A percentile compares a stretch with the other conserved stretches of the same genome.
Conservation (phyloP, 2,329 filamentous ascomycete genomes). For the Lasiodiplodia theobromae region DNA sequence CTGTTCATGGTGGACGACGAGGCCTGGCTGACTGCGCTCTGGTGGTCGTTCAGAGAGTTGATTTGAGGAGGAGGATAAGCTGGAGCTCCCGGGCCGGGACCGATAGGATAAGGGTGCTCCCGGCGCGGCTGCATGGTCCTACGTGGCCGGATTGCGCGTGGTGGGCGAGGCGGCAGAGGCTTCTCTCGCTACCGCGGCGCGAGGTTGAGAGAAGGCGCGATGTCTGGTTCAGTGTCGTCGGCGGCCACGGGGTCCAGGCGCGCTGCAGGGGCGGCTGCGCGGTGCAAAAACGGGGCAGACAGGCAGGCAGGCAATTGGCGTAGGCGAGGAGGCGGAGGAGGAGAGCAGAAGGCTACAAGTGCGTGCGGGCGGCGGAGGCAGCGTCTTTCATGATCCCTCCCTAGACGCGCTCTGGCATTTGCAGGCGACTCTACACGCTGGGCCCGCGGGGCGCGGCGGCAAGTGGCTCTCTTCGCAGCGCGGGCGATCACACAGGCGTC, state of each 20-base stretch:
- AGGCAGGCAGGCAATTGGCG: constrained; percentile 7
- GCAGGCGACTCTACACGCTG: constrained; percentile 18
- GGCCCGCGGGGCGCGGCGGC: constrained; percentile 16
- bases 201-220: constrained; percentile 7
- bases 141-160: constrained; percentile 18
- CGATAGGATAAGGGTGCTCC: constrained; percentile 27
- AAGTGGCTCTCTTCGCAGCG: constrained; percentile 21
- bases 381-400: constrained; percentile 16
- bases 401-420: constrained; percentile 19
- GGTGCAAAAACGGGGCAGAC: constrained; percentile 11
- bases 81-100: constrained; percentile 19
- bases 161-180: constrained; percentile 9
- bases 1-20: constrained; percentile 25
- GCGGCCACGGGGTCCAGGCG: constrained; percentile 10
- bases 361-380: constrained; percentile 1
- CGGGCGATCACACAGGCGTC: constrained; percentile 19
- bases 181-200: constrained; percentile 15
- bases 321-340: not conserved
- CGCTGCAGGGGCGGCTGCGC: constrained; percentile 9
- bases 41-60: constrained; percentile 23
- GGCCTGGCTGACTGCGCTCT: constrained; percentile 8
- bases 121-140: constrained; percentile 27
- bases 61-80: constrained; percentile 21
- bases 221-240: constrained; percentile 16
- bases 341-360: not conserved